Evolutionary conservation across 768 basidiomycete species (phyloP).

Genomic region (Lactarius sp.): DNA sequence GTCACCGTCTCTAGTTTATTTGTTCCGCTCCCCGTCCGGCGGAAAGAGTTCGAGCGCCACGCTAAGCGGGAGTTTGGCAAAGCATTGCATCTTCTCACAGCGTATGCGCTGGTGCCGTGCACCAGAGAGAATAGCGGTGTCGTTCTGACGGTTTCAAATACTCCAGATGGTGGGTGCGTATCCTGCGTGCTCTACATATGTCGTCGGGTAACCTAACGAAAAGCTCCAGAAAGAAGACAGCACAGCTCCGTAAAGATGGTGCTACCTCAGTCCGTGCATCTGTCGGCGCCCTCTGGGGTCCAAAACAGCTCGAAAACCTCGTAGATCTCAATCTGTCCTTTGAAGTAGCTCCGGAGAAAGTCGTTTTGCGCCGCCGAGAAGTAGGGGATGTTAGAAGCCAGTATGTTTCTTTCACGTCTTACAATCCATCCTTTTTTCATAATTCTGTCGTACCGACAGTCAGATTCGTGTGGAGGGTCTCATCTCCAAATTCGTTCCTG

Average conservation of each 20-base stretch:
- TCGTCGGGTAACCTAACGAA: background rate
- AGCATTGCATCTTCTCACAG: slow-evolving; percentile 72
- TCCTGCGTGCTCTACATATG: background rate
- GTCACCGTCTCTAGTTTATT: slow-evolving; percentile 70
- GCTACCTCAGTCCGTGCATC: slow-evolving; percentile 55
- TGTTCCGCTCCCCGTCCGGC: slow-evolving; percentile 76
- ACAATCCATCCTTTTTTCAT: background rate
- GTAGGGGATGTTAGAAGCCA: slow-evolving; percentile 14
- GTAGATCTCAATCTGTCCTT: slow-evolving; percentile 69
- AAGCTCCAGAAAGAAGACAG: slow-evolving; percentile 48
- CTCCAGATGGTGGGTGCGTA: slow-evolving; percentile 62
- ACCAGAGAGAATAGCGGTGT: slow-evolving; percentile 52
- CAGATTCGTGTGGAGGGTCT: slow-evolving; percentile 65
- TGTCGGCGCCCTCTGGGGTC: slow-evolving; percentile 77
- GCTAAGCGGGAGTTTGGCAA: slow-evolving; percentile 87
- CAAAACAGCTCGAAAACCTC: slow-evolving; percentile 70
- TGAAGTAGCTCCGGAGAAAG: slow-evolving; percentile 61
- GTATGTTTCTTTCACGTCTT: slow-evolving; percentile 3
- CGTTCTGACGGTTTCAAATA: slow-evolving; percentile 69
- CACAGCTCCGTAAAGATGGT: slow-evolving; percentile 72
- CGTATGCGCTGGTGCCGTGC: slow-evolving; percentile 87
- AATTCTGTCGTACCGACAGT: slow-evolving; percentile 23
- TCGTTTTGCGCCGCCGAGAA: slow-evolving; percentile 41
- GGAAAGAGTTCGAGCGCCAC: slow-evolving; percentile 88
- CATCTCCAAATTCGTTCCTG: slow-evolving; percentile 75